Base-by-base conservation (phyloP, 495 filamentous ascomycete species). In the Penicillium chermesinum region DNA sequence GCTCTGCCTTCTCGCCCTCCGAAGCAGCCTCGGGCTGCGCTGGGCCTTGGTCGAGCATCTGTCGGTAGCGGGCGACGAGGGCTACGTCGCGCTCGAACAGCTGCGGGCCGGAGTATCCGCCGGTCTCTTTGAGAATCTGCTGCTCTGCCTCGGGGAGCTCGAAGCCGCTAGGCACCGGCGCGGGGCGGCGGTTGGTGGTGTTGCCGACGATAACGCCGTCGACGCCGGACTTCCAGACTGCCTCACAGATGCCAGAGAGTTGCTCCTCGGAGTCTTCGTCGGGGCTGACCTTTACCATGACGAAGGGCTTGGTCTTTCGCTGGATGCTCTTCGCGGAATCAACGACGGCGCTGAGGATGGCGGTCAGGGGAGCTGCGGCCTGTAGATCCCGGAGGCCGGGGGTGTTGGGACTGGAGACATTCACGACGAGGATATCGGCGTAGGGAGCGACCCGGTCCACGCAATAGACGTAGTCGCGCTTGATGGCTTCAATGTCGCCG, bases 121-220 rank as follows among this genome's bases (percentile, higher is more conserved):
- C 93, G 7, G 82, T 78, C 71, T 98, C 90, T 17, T 71, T 70
- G 40, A 95, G 54, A 0, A 81, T 72, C 38, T 69, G 55, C 56
- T 81, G 76, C 61, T 97, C 91, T 53, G 79, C 80, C 3, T 69
- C 51, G 0, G 84, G 79, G 13, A 93, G 71, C 30, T 70, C 63
- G 45, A 83, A 80, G 7, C 81, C 83, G 27, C 75, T 60, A 12
- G 88, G 81, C 7, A 87, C 59, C n/a, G 87, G 66, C 2, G 79
- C 81, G 2, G 85, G 80, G 10, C 93, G 78, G 48, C 79, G 76
- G 65, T 89, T 95, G 2, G 93, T 98, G 0, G 93, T 98, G 67
- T 98, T 98, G 0, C 89, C 91, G n/a, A 98, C 91, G 55, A 97
- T 95, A 3, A 98, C 83, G 0, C 93, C 93, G 50, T 95, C 89